Base-by-base conservation (phyloP, 495 filamentous ascomycete genomes). In the Achaetomiella virescens region DNA sequence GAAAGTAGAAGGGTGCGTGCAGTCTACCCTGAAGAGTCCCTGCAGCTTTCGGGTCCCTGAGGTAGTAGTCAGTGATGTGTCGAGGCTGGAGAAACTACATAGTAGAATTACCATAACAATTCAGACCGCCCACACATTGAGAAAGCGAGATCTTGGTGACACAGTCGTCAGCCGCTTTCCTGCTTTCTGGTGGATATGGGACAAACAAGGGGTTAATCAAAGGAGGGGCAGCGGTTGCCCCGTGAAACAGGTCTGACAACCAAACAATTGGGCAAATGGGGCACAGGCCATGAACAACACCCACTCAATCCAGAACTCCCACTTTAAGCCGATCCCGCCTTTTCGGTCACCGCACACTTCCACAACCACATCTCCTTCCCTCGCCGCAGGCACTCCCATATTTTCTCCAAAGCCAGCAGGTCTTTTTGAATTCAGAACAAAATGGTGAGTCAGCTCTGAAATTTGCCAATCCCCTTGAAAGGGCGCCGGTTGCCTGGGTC, bases 401-500 rank as follows among this genome's bases (percentile, higher is more conserved):
- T 12, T 42, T 18, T 6, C 17, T 44, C 15, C 29, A 21, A 50
- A 44, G 14, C 37, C 9, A 27, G 24, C 43, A 27, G 12, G 14
- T 21, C 24, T 6, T 2, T 15, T 18, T 10, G 5, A 6, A 31
- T n/a, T 37, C 29, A 33, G 48, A 5, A 46, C 44, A 63, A 57
- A 55, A 60, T 62, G 60, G 60, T 62, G 40, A 60, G 58, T 42
- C 12, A 33, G 25, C 29, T 14, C 24, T 18, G 24, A 29, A n/a
- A 29, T 29, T 55, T 52, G 41, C 45, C 51, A 37, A 35, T 33
- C 31, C 14, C 37, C 48, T n/a, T 46, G 29, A 37, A 44, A 52
- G 17, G 43, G 58, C 20, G 55, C 52, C 53, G 50, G 62, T 63
- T 67, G 61, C 62, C 62, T 59, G 51, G 31, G 65, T 59, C 65